Conservation (phyloP, 495 filamentous ascomycete species). For the Aspergillus cristatus region DNA sequence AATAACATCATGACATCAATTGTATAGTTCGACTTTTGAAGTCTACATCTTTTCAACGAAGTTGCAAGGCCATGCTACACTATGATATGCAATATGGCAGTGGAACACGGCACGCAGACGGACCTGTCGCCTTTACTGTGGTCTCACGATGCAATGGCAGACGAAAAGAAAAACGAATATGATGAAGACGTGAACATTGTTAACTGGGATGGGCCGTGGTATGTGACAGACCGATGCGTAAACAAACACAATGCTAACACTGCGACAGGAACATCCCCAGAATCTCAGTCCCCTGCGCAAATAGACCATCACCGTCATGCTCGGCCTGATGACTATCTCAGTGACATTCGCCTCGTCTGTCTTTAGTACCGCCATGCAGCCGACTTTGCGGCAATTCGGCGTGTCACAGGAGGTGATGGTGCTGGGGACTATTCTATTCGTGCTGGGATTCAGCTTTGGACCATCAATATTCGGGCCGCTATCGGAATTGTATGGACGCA, state of each 20-base stretch:
- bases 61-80: no score
- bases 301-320: constrained; percentile 51
- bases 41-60: no score
- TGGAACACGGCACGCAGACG: no score
- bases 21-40: no score
- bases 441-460: constrained; percentile 38
- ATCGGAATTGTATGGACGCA: constrained; percentile 68
- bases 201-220: constrained; percentile 1
- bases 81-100: no score
- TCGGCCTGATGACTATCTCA: constrained; percentile 36
- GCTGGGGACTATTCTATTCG: constrained; percentile 36
- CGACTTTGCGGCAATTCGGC: constrained; percentile 27
- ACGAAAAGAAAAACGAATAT: no score
- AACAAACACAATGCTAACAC: constrained; percentile 33
- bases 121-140: no score
- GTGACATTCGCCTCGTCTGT: constrained; percentile 39
- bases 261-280: constrained; percentile 43
- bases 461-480: constrained; percentile 50
- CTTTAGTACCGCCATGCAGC: constrained; percentile 19
- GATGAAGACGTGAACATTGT: not conserved
- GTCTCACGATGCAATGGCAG: no score
- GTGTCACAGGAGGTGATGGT: constrained; percentile 35
- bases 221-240: not conserved
- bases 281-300: constrained; percentile 49
- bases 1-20: no score